Evolutionary conservation across 306 rosid species (phyloP), one percentile per base, ranked within the genome.

Genomic region (Dryas drummondii): DNA sequence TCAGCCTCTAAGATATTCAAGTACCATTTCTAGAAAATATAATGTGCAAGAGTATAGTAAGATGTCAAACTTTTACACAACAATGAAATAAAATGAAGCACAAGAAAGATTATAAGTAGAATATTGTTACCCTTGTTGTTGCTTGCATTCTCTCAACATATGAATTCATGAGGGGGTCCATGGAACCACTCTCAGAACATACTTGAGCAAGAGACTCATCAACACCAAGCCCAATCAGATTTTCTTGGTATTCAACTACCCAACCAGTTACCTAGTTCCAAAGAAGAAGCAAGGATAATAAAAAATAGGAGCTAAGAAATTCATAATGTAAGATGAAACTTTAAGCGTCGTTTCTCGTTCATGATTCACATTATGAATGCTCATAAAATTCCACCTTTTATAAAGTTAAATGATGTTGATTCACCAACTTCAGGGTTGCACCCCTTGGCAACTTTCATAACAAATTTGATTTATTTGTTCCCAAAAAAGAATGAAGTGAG

Each of bases 61-160:
- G 66, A 56, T 26, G 27, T 8, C 73, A 71, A 49, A 11, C 7
- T 9, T 40, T 56, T 17, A 42, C 59, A 3, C 17, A 17, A 56
- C 41, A 70, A 56, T 5, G 0, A 3, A 22, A 45, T 44, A 37
- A 16, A 63, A 17, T 27, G 66, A 73, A 53, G 44, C 55, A 78
- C 74, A 81, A 15, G 76, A 70, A 42, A 22, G 52, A 56, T 44
- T 42, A 15, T 9, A 3, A 64, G 8, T 52, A 46, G 50, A n/a
- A 80, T 65, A 72, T 52, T 65, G 60, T 74, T 90, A 94, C 99
- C 91, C 88, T 90, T 74, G 97, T 92, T 37, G 97, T 94, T 66
- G 97, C 99, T 84, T 94, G 97, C 99, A 94, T 92, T 87, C 99
- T 84, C 83, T 94, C 99, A 49, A 92, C 97, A 81, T 94, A 94